Base-by-base conservation (phyloP, 140 eudicot species). In the Eryngium alpinum region DNA sequence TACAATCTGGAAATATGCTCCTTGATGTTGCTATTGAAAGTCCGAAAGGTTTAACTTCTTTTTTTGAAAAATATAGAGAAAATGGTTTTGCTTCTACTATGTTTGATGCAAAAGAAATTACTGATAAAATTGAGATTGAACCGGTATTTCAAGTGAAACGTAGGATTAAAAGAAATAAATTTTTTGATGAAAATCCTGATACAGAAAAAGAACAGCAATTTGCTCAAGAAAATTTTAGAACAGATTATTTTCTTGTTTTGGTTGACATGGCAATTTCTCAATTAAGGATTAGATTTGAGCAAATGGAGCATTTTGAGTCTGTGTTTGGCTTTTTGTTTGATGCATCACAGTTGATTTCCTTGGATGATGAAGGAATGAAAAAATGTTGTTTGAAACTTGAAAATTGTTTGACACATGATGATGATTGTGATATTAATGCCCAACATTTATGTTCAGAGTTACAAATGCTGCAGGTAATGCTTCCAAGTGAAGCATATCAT, bases 1-100 rank as follows among this genome's bases (percentile, higher is more conserved):
- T 86, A 17, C 87, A 83, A 70, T 56, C 77, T 11, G 79, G 73
- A 28, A 59, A 79, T 25, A 80, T 86, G 80, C 19, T 9, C 24
- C 79, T 87, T 81, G 77, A 78, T 78, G 79, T 6, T 50, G 79
- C 75, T 19, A 78, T 78, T 19, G 49, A 27, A 15, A 6, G 82
- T 53, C 9, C 77, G 22, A 60, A 63, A 16, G 56, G 49, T 0
- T 10, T 82, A 13, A 46, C 63, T 24, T 62, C 69, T 12, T 86
- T 72, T 53, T 85, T 62, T 13, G 14, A 79, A 9, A 75, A 73
- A 22, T 73, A 28, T 69, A 69, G 74, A 69, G 11, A 69, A 29
- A 31, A 31, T 28, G 46, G 74, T 0, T 69, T 69, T 69, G 18
- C 10, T 3, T 69, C n/a, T 3, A 5, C 22, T 18, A 28, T 69